Conservation (phyloP, 176 grass and related monocot genomes). For the Secale cereale region DNA sequence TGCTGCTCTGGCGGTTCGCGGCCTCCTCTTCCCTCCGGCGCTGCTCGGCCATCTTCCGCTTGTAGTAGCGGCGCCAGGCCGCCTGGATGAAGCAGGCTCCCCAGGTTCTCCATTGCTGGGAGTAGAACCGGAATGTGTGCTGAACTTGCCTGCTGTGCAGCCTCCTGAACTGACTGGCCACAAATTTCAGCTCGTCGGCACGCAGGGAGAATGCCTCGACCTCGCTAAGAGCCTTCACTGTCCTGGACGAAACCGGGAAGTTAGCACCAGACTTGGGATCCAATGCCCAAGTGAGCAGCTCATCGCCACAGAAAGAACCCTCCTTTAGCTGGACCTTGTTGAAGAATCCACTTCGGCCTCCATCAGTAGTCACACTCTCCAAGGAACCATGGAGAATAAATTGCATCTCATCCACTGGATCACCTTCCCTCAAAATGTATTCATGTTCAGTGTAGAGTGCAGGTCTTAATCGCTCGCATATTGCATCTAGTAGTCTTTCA, state of each 20-base stretch:
- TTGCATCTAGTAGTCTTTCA: slow-evolving; percentile 74
- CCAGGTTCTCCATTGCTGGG: slow-evolving; percentile 91
- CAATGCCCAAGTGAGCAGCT: slow-evolving; percentile 90
- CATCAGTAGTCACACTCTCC: slow-evolving; percentile 87
- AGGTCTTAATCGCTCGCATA: slow-evolving; percentile 84
- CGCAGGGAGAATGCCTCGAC: slow-evolving; percentile 76
- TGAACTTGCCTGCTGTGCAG: slow-evolving; percentile 88
- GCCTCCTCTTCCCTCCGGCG: slow-evolving; percentile 52
- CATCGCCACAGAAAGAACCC: slow-evolving; percentile 80
- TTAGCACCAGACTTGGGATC: slow-evolving; percentile 81
- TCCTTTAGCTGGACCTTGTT: slow-evolving; percentile 78
- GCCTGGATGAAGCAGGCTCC: slow-evolving; percentile 82
- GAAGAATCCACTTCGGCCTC: slow-evolving; percentile 86
- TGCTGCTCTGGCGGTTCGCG: slow-evolving; percentile 25
- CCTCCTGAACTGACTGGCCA: slow-evolving; percentile 94
- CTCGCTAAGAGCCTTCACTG: slow-evolving; percentile 72
- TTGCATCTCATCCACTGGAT: slow-evolving; percentile 95
- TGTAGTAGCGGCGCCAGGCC: slow-evolving; percentile 78
- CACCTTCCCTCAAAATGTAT: slow-evolving; percentile 88
- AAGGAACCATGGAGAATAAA: slow-evolving; percentile 86
- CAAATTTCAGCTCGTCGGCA: slow-evolving; percentile 79
- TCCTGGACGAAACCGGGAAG: slow-evolving; percentile 75
- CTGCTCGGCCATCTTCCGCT: slow-evolving; percentile 62
- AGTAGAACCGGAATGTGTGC: slow-evolving; percentile 88
- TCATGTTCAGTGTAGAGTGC: slow-evolving; percentile 66